Base-by-base conservation (phyloP, 768 basidiomycete species). In the Exsudoporus frostii region DNA sequence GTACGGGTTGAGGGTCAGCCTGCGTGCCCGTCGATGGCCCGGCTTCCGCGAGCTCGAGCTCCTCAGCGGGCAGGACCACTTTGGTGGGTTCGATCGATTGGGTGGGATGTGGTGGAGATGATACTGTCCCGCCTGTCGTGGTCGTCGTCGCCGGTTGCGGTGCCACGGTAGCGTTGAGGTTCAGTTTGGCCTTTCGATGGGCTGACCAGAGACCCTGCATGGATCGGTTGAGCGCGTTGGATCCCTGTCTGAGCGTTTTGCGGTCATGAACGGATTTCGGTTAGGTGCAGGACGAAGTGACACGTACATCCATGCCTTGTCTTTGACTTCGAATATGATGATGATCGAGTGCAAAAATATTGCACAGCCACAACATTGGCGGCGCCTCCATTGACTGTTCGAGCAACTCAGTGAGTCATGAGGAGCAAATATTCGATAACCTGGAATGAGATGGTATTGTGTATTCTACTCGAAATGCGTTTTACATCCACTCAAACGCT, bases 151-250 rank as follows among this genome's bases (percentile, higher is more conserved):
- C 29, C 7, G 45, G 34, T 44, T 15, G 46, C 0, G 43, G 29
- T 22, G 20, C 22, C 5, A 64, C 48, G 1, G 53, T 11, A 2
- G 74, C 55, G 55, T 91, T 91, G 50, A 90, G 71, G 59, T 92
- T 91, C 13, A 92, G 46, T 65, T 79, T 85, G n/a, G 74, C 76
- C 25, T 79, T 78, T 37, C 84, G 74, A 50, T 90, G 87, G 11
- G 71, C 76, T 1, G 85, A 81, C 90, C 90, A 92, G 19, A 89
- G 76, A 22, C 81, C 83, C 68, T 89, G 88, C 84, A 90, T 88
- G 22, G 87, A 88, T 51, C 78, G 76, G 70, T 92, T 92, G 61
- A 92, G 74, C 17, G 79, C 69, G 73, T 91, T 91, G 53, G 86
- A 78, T 49, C 80, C 84, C 87, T 90, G 65, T 71, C 84, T 86